Evolutionary conservation across 2,329 filamentous ascomycete genomes (phyloP).

Genomic region (Tolypocladium tundrense): DNA sequence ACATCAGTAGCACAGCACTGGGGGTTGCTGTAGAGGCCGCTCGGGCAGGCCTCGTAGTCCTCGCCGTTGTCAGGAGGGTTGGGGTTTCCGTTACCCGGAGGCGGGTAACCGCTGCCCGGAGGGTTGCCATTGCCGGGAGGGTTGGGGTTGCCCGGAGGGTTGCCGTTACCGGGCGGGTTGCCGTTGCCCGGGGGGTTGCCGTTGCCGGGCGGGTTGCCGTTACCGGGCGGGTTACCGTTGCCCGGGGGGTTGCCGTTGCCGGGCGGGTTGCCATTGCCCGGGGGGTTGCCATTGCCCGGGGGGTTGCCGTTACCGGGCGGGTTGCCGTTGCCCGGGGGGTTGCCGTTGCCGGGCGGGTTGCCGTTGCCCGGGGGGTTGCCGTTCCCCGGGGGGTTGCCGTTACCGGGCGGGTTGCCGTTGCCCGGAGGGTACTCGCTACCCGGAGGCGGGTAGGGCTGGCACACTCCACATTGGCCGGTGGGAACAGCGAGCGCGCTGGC

Average conservation of each 20-base stretch:
- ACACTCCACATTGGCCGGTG: not conserved
- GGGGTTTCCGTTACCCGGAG: not conserved
- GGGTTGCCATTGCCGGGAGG: not conserved
- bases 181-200: too few species aligned
- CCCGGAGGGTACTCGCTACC: not conserved
- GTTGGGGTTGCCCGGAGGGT: not conserved
- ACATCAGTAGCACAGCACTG: conserved; percentile 8
- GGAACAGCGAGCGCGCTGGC: not conserved
- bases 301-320: not conserved
- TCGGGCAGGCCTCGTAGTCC: not conserved
- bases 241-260: not conserved
- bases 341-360: not conserved
- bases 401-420: not conserved
- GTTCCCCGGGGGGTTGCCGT: not conserved
- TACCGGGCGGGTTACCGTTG: too few species aligned
- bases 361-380: not conserved
- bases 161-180: not conserved
- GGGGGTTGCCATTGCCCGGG: not conserved
- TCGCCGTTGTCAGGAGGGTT: not conserved
- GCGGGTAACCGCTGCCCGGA: not conserved
- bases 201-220: too few species aligned
- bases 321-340: not conserved
- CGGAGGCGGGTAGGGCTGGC: not conserved
- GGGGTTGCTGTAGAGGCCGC: conserved; percentile 5
- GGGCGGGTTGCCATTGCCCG: not conserved